Percentiles rank a stretch among this genome's conserved stretches.
Conservation (phyloP, 2,329 filamentous ascomycete species). For the Trichoderma sp. region DNA sequence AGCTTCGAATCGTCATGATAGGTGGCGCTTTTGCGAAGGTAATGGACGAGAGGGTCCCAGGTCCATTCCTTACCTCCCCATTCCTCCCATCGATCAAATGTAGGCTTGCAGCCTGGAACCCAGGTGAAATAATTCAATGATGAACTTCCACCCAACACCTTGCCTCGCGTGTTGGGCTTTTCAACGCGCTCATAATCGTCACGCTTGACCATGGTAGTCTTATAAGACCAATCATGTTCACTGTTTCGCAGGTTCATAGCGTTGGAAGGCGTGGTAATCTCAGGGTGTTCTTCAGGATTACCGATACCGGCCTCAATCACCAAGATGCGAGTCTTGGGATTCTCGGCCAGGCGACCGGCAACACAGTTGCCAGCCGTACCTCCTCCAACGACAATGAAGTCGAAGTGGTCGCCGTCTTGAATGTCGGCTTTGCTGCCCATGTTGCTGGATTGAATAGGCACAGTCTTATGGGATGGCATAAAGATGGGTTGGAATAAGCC, state of each 20-base stretch:
- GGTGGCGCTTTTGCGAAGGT: slow-evolving; percentile 57
- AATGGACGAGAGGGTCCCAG: slow-evolving; percentile 53
- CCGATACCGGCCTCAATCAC: slow-evolving; percentile 51
- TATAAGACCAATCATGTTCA: slow-evolving; percentile 62
- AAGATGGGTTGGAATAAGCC: neutral
- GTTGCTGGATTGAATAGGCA: neutral
- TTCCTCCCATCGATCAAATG: slow-evolving; percentile 70
- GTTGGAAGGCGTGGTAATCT: slow-evolving; percentile 55
- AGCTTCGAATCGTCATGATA: slow-evolving; percentile 57
- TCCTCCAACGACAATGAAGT: slow-evolving; percentile 40
- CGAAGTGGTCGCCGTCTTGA: slow-evolving; percentile 29
- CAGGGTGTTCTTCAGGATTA: slow-evolving; percentile 51
- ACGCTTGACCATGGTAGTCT: slow-evolving; percentile 61
- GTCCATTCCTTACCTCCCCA: slow-evolving; percentile 69
- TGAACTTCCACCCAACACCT: slow-evolving; percentile 59
- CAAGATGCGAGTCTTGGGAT: slow-evolving; percentile 44
- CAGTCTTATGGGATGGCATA: neutral
- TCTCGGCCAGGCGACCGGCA: slow-evolving; percentile 41
- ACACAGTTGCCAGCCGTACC: slow-evolving; percentile 42
- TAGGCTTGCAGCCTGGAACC: slow-evolving; percentile 59
- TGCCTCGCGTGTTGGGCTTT: slow-evolving; percentile 64
- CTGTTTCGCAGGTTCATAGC: slow-evolving; percentile 58
- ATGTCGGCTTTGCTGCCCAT: neutral
- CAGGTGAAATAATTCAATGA: slow-evolving; percentile 66
- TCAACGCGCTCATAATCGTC: slow-evolving; percentile 62